Evolutionary conservation across 257 asterid species (phyloP).

Genomic region (Scutellaria galericulata): DNA sequence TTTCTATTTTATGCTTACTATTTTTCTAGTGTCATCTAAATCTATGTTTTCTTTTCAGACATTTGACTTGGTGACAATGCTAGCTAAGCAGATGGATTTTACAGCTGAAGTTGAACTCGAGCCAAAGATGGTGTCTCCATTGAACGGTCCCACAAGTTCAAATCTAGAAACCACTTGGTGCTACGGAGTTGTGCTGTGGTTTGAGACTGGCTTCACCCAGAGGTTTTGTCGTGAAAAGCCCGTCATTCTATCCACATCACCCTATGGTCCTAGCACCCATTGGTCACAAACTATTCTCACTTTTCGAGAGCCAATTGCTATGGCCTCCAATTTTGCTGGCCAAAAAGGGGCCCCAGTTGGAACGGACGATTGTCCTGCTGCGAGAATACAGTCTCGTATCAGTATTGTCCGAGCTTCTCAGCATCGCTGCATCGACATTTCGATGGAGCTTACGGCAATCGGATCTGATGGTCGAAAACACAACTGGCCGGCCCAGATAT

Average conservation of each 20-base stretch:
- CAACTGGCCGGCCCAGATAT: constrained; percentile 74
- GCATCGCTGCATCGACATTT: constrained; percentile 94
- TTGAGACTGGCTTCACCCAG: constrained; percentile 80
- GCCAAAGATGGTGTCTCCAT: constrained; percentile 38
- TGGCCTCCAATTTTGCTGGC: constrained; percentile 44
- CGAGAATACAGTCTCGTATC: constrained; percentile 63
- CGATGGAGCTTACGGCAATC: constrained; percentile 72
- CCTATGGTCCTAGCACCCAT: constrained; percentile 76
- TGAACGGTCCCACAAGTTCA: constrained; percentile 29
- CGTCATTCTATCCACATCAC: constrained; percentile 79
- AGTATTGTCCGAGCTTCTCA: constrained; percentile 71
- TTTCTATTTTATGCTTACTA: not conserved
- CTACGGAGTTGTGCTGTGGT: constrained; percentile 91
- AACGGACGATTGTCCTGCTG: constrained; percentile 67
- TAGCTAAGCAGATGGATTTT: constrained; percentile 78
- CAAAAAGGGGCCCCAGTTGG: constrained; percentile 51
- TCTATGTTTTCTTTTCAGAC: constrained; percentile 51
- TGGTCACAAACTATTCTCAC: constrained; percentile 96
- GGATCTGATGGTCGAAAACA: constrained; percentile 58
- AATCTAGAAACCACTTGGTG: constrained; percentile 51
- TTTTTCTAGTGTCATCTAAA: constrained; percentile 5
- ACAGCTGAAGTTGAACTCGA: constrained; percentile 75
- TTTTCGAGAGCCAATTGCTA: constrained; percentile 78
- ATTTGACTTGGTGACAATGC: constrained; percentile 88
- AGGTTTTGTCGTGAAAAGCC: constrained; percentile 90